Conservation (phyloP, 306 rosid genomes). For the Quillaja saponaria region DNA sequence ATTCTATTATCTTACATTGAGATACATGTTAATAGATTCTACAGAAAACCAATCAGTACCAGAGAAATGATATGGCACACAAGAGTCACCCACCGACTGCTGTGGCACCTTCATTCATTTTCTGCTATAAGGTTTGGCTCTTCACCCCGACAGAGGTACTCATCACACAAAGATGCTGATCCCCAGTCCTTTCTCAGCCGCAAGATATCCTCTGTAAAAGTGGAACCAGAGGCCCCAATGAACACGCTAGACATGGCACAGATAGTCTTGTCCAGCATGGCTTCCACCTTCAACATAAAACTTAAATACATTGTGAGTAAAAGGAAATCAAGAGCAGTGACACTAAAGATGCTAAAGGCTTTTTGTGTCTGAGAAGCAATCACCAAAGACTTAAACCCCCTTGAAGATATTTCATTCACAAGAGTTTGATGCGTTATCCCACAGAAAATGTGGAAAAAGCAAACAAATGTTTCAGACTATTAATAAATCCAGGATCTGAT, state of each 20-base stretch:
- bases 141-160: conserved; percentile 93
- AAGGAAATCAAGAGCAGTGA: conserved; percentile 6
- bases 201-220: conserved; percentile 92
- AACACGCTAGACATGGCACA: conserved; percentile 88
- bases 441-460: not conserved
- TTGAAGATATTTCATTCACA: conserved; percentile 2
- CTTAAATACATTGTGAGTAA: conserved; percentile 25
- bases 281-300: conserved; percentile 71
- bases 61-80: conserved; percentile 20
- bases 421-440: conserved; percentile 7
- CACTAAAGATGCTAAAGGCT: not conserved
- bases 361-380: not conserved
- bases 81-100: conserved; percentile 13
- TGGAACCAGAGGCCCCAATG: conserved; percentile 93
- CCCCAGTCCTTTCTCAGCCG: conserved; percentile 92
- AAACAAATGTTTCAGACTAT: not conserved
- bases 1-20: conserved; percentile 49
- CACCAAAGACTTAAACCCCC: not conserved
- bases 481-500: no score
- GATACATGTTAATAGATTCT: conserved; percentile 35
- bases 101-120: conserved; percentile 53
- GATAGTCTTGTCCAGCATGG: conserved; percentile 97
- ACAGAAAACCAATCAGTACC: conserved; percentile 21
- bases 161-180: conserved; percentile 80
- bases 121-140: conserved; percentile 78